Evolutionary conservation across 78 protist species (phyloP).

Genomic region (Mantamonas sphyraenae): DNA sequence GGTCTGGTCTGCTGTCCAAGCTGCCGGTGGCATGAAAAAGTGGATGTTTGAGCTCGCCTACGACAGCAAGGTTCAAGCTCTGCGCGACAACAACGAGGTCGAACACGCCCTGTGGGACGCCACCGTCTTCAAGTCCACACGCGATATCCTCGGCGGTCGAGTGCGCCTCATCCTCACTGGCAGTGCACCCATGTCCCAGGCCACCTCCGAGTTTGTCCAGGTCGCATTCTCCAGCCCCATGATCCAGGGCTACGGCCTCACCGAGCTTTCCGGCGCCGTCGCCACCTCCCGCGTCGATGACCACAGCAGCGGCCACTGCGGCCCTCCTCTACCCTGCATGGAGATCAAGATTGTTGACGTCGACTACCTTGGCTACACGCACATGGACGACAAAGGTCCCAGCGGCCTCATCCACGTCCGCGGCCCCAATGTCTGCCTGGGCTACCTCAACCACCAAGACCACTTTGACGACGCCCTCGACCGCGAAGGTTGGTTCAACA

Average conservation of each 20-base stretch:
- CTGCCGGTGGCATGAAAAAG: too few species aligned
- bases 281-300: not conserved
- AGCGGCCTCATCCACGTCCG: slow-evolving; percentile 86
- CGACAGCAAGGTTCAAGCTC: too few species aligned
- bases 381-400: not conserved
- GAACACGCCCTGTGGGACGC: slow-evolving; percentile 77
- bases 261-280: slow-evolving; percentile 38
- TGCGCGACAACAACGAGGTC: too few species aligned
- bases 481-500: slow-evolving; percentile 79
- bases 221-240: slow-evolving; percentile 23
- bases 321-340: slow-evolving; percentile 3
- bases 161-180: slow-evolving; percentile 69
- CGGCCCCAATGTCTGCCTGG: slow-evolving; percentile 71
- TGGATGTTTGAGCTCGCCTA: too few species aligned
- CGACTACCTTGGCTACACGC: slow-evolving; percentile 21
- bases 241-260: slow-evolving; percentile 60
- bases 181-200: slow-evolving; percentile 80
- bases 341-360: slow-evolving; percentile 21
- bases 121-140: slow-evolving; percentile 47
- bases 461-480: slow-evolving; percentile 1
- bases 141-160: slow-evolving; percentile 73
- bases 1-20: too few species aligned
- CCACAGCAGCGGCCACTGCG: not conserved
- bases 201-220: slow-evolving; percentile 56
- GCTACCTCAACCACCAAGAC: slow-evolving; percentile 81